Conservation (phyloP, 805 yeast genomes). For the Candida dajiaensis region DNA sequence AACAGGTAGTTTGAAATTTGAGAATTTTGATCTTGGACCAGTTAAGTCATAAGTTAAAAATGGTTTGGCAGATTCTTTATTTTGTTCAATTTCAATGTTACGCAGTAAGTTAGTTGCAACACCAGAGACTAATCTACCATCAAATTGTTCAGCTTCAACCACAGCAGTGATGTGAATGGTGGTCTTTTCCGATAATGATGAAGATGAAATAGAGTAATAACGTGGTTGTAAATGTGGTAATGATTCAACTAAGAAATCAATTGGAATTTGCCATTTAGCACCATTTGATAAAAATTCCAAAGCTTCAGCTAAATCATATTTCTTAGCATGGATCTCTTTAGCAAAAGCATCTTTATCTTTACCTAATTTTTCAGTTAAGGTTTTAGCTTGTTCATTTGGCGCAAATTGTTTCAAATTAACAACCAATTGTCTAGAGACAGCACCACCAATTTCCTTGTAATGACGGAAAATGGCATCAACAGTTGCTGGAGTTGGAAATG, state of each 20-base stretch:
- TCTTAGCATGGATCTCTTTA: conserved; percentile 50
- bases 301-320: conserved; percentile 72
- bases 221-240: conserved; percentile 85
- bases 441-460: conserved; percentile 86
- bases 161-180: conserved; percentile 84
- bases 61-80: conserved; percentile 38
- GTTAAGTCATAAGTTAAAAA: conserved; percentile 58
- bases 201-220: conserved; percentile 92
- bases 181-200: conserved; percentile 70
- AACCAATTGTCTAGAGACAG: conserved; percentile 85
- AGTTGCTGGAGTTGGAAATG: conserved; percentile 81
- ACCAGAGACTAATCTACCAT: conserved; percentile 43
- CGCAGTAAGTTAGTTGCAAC: conserved; percentile 87
- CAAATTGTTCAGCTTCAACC: conserved; percentile 49
- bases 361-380: conserved; percentile 42
- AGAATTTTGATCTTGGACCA: conserved; percentile 72
- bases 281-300: conserved; percentile 58
- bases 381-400: conserved; percentile 51
- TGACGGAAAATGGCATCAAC: conserved; percentile 80
- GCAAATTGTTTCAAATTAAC: conserved; percentile 74
- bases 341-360: conserved; percentile 68
- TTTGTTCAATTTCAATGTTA: conserved; percentile 58
- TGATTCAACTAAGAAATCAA: conserved; percentile 77
- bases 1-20: conserved; percentile 63
- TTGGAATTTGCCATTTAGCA: conserved; percentile 76